Percentiles rank a stretch among this genome's conserved stretches.
Conservation (phyloP, 441 rosid species). For the Mallotus repandus region DNA sequence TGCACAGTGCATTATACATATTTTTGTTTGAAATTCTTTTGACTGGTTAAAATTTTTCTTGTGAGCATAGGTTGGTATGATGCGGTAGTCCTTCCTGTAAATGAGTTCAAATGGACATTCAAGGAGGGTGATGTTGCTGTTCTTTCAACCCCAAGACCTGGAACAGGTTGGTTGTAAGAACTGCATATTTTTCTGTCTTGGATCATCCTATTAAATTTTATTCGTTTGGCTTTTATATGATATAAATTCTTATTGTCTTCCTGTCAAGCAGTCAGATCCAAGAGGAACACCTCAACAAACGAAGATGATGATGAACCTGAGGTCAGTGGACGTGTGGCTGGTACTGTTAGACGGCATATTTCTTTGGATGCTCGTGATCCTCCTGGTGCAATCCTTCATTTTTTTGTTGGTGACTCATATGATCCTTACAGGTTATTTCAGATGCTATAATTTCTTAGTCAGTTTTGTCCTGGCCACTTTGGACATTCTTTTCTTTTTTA, state of each 20-base stretch:
- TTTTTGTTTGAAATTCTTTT: constrained; percentile 12
- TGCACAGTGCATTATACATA: background rate
- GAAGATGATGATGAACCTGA: constrained; percentile 75
- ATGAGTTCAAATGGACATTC: constrained; percentile 86
- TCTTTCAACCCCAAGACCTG: constrained; percentile 81
- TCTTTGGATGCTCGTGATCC: constrained; percentile 97
- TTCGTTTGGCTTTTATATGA: constrained; percentile 3
- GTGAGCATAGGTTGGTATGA: constrained; percentile 86
- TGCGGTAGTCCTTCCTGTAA: constrained; percentile 66
- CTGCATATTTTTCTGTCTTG: background rate
- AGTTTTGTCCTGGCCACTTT: constrained; percentile 5
- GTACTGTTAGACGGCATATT: constrained; percentile 86
- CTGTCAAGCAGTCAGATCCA: constrained; percentile 50
- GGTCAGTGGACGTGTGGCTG: constrained; percentile 76
- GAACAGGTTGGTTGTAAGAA: constrained; percentile 51
- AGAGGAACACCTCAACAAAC: constrained; percentile 39
- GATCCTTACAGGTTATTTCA: constrained; percentile 58
- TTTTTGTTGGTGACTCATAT: constrained; percentile 82
- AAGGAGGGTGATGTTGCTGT: constrained; percentile 99
- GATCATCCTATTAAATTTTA: background rate
- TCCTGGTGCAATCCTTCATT: constrained; percentile 93
- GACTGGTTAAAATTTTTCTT: constrained; percentile 27
- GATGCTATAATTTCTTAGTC: constrained; percentile 8
- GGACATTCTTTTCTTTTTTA: no score
- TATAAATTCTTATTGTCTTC: constrained; percentile 9